Evolutionary conservation across 2,329 filamentous ascomycete genomes (phyloP).

Genomic region (Dothiorella sarmentorum): DNA sequence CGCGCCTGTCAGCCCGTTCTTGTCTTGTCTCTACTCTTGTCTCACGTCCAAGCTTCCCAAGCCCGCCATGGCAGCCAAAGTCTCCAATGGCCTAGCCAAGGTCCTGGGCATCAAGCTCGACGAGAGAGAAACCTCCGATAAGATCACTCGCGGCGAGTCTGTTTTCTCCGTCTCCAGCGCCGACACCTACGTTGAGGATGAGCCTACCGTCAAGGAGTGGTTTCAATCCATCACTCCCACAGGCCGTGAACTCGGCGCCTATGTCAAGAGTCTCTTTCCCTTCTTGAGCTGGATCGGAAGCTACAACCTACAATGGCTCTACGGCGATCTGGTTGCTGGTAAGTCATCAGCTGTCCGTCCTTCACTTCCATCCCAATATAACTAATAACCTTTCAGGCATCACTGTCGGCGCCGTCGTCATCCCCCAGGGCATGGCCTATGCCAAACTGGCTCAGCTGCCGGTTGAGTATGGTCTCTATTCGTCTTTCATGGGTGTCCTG

Average conservation of each 20-base stretch:
- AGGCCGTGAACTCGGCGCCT: conserved; percentile 52
- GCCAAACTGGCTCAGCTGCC: conserved; percentile 77
- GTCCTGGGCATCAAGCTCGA: conserved; percentile 77
- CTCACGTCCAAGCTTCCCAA: conserved; percentile 2
- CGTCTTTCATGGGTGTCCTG: conserved; percentile 91
- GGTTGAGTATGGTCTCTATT: conserved; percentile 83
- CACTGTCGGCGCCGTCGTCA: conserved; percentile 74
- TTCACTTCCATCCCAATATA: neutral
- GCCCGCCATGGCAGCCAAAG: conserved; percentile 34
- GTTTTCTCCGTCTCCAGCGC: conserved; percentile 69
- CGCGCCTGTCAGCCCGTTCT: neutral
- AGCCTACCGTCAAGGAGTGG: conserved; percentile 73
- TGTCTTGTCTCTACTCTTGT: neutral
- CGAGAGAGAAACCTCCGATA: conserved; percentile 61
- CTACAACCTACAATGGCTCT: conserved; percentile 87
- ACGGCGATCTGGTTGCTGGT: conserved; percentile 84
- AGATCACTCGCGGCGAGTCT: conserved; percentile 73
- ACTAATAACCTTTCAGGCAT: conserved; percentile 49
- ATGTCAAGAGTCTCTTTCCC: conserved; percentile 73
- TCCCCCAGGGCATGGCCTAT: conserved; percentile 98
- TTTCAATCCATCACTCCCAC: conserved; percentile 62
- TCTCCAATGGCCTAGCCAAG: conserved; percentile 74
- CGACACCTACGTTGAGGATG: conserved; percentile 78
- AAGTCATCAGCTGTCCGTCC: conserved; percentile 66
- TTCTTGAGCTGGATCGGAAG: conserved; percentile 83